Percentiles rank a stretch among this genome's conserved stretches.
Conservation (phyloP, 768 basidiomycete species). For the Clavulina sp. region DNA sequence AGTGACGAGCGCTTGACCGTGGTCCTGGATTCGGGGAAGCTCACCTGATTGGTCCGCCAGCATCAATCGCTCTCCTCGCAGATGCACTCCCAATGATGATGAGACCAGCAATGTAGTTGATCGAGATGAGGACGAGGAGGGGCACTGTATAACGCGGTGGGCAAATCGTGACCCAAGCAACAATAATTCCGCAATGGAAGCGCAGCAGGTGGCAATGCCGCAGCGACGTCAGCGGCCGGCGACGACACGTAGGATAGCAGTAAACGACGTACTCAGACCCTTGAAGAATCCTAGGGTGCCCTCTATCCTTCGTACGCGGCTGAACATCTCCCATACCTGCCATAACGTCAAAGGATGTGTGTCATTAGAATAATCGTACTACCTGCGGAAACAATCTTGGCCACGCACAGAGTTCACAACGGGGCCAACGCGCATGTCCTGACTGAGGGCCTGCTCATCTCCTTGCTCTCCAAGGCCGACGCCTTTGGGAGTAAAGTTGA, state of each 20-base stretch:
- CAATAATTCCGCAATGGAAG: no score
- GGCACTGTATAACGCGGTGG: slow-evolving; percentile 32
- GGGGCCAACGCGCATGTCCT: slow-evolving; percentile 30
- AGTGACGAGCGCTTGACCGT: no score
- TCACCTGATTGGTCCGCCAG: slow-evolving; percentile 40
- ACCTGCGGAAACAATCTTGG: slow-evolving; percentile 28
- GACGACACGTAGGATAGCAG: not conserved
- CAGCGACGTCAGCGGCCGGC: slow-evolving; percentile 21
- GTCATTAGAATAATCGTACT: not conserved
- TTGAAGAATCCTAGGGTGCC: slow-evolving; percentile 66
- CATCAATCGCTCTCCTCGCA: slow-evolving; percentile 43
- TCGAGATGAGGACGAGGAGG: slow-evolving; percentile 28
- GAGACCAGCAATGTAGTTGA: slow-evolving; percentile 41
- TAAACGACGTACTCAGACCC: slow-evolving; percentile 36
- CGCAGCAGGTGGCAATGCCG: no score
- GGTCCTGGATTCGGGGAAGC: no score
- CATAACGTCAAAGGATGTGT: not conserved
- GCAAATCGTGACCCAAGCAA: no score
- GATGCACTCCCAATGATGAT: slow-evolving; percentile 39
- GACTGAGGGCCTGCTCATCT: slow-evolving; percentile 47
- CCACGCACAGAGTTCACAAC: slow-evolving; percentile 32
- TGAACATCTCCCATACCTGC: slow-evolving; percentile 41
- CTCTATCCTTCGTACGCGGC: slow-evolving; percentile 56
- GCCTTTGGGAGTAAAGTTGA: slow-evolving; percentile 74
- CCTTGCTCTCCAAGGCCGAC: slow-evolving; percentile 46